A percentile compares a stretch with the other conserved stretches of the same genome.
phyloP scores from a whole-genome alignment of 345 rosid genomes.

The Heritiera littoralis region DNA sequence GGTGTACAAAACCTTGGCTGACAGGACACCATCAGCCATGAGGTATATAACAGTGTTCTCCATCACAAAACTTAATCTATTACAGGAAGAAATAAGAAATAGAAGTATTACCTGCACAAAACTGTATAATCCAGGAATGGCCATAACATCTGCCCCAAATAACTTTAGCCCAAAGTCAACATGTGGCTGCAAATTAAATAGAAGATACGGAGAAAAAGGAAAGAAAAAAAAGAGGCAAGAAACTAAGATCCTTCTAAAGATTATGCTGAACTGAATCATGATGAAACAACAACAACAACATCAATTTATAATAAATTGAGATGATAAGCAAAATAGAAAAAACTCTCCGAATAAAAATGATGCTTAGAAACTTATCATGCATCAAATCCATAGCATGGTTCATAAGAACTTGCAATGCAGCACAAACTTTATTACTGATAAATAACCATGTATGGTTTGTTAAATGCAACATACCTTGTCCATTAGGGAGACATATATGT shows the following conservation, averaged over 20 bases:
- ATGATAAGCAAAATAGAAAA: neutral
- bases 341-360: neutral
- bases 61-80: constrained; percentile 4
- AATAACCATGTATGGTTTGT: neutral
- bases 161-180: constrained; percentile 92
- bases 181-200: constrained; percentile 65
- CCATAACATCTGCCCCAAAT: constrained; percentile 89
- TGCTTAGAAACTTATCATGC: neutral
- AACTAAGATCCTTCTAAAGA: neutral
- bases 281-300: neutral
- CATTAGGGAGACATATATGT: constrained; percentile 86
- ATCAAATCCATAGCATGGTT: neutral
- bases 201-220: constrained; percentile 8
- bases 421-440: neutral
- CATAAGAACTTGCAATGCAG: neutral
- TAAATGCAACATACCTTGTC: constrained; percentile 58
- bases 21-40: neutral
- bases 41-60: neutral
- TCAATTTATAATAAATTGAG: neutral
- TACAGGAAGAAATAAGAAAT: neutral
- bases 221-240: neutral
- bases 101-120: constrained; percentile 64
- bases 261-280: neutral
- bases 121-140: constrained; percentile 86
- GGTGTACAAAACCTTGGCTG: neutral